A percentile compares a stretch with the other conserved stretches of the same genome.
Conservation (phyloP, 345 rosid genomes). For the Psidium friedrichsthalianum region DNA sequence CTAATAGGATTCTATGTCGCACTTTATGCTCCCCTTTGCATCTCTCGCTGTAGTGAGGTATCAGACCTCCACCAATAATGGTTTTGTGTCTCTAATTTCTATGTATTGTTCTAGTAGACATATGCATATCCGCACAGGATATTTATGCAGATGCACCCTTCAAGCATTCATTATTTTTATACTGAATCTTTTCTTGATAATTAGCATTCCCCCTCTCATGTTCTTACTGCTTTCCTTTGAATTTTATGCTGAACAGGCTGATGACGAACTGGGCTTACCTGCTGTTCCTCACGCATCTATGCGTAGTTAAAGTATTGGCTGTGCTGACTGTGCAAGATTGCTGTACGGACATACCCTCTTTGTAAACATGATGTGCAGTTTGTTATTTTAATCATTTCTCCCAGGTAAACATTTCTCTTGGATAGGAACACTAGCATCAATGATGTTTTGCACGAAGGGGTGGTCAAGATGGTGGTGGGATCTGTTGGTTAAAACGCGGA, state of each 20-base stretch:
- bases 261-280: constrained; percentile 85
- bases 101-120: background rate
- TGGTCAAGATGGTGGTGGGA: background rate
- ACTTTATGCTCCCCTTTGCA: background rate
- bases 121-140: background rate
- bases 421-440: background rate
- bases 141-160: background rate
- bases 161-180: background rate
- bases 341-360: background rate
- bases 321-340: background rate
- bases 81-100: background rate
- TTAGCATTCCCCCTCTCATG: background rate
- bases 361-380: background rate
- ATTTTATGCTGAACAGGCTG: constrained; percentile 44
- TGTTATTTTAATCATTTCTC: background rate
- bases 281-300: constrained; percentile 81
- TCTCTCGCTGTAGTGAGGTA: background rate
- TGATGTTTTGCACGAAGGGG: background rate
- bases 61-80: background rate
- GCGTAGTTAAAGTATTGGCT: constrained; percentile 31
- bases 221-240: background rate
- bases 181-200: background rate
- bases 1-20: background rate
- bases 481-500: background rate
- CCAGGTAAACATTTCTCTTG: background rate